Percentiles rank a stretch among this genome's conserved stretches.
phyloP scores from a whole-genome alignment of 164 flowering plant genomes.

The Platanus orientalis region DNA sequence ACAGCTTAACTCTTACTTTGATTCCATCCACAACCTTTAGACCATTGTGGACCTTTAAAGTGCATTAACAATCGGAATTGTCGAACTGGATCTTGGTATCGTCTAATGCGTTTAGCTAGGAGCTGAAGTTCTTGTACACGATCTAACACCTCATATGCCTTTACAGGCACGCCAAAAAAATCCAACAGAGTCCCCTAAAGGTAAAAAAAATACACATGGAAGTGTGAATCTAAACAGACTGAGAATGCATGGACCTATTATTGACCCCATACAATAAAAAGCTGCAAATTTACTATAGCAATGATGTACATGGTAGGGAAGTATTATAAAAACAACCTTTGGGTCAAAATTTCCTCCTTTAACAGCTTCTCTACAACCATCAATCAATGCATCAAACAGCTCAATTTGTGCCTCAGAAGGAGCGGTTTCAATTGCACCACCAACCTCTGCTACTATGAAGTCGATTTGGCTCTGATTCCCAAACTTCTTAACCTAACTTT shows the following conservation, averaged over 20 bases:
- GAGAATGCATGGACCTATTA: not conserved
- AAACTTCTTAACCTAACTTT: constrained; percentile 74
- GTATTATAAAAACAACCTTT: constrained; percentile 53
- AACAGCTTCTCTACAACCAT: constrained; percentile 83
- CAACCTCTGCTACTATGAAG: constrained; percentile 76
- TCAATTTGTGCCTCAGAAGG: constrained; percentile 75
- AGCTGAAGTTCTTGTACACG: constrained; percentile 92
- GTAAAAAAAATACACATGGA: constrained; percentile 7
- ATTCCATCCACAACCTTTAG: constrained; percentile 98
- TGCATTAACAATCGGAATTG: constrained; percentile 75
- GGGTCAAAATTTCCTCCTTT: constrained; percentile 52
- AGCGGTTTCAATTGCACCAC: constrained; percentile 82
- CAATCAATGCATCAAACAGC: constrained; percentile 75
- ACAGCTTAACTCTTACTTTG: constrained; percentile 65
- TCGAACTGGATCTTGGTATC: constrained; percentile 74
- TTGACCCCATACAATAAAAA: not conserved
- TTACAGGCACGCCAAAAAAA: constrained; percentile 93
- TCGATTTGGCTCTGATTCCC: constrained; percentile 70
- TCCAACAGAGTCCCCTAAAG: constrained; percentile 85
- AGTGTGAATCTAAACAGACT: not conserved
- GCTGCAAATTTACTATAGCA: too few species aligned
- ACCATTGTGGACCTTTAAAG: constrained; percentile 84
- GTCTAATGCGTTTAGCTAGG: constrained; percentile 76
- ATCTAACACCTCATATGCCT: constrained; percentile 72
- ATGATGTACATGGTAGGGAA: constrained; percentile 3